Evolutionary conservation across 2,329 filamentous ascomycete genomes (phyloP), one percentile per base, ranked within the genome.

Genomic region (Trichophyton mentagrophytes): DNA sequence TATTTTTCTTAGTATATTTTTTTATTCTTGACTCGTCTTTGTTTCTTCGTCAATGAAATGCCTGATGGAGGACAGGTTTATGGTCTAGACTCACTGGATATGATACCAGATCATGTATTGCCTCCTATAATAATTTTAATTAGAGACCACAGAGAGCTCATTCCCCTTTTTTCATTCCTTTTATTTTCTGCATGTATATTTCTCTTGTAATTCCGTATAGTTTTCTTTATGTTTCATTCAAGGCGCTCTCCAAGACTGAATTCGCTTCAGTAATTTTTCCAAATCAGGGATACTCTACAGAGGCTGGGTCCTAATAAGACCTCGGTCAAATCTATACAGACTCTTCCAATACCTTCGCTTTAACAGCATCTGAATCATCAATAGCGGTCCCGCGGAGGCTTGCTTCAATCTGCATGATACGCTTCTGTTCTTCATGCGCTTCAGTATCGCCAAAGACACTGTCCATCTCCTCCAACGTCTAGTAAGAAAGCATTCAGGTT

Each of bases 391-490:
- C 70, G 6, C 70, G 69, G 33, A 75, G 61, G 42, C 73, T 67
- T 4, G 68, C 68, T 62, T 76, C 73, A 13, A 76, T 74, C 17
- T 70, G 69, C 49, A 71, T 69, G 57, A 74, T 73, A 30, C 72
- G 69, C 60, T 70, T 64, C 63, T 73, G 71, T 60, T 75, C 73
- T 63, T 74, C 69, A 30, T 74, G 68, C 1, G 71, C 71, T 15
- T 66, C 67, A 1, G 68, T 73, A 57, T 76, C 74, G 2, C 72
- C 72, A 60, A 77, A 77, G 38, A 76, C 73, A 42, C 73, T 72
- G 51, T 83, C 80, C 75, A 84, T 81, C 62, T 83, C 77, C 67
- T 84, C 81, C 11, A 84, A 74, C 3, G 77, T 82, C 65, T 73
- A 17, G 30, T 17, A 11, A 30, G 11, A 38, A 58, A 46, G 2